Conservation (phyloP, 2,329 filamentous ascomycete species). For the Tothia fuscella region DNA sequence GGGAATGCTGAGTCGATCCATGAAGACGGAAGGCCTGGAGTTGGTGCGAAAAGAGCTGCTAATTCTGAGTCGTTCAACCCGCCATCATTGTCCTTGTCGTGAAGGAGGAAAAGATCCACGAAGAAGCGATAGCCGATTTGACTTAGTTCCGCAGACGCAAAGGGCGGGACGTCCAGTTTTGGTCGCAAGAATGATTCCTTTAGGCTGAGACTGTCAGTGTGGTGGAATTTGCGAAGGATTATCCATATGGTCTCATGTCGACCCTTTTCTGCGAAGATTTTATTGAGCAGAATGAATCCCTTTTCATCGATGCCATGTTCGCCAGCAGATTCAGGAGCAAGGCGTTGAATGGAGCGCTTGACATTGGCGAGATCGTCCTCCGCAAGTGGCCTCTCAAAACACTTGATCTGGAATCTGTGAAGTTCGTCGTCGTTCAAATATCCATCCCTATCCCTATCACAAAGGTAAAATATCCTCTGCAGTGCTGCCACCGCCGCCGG, state of each 20-base stretch:
- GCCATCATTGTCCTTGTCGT: constrained; percentile 95
- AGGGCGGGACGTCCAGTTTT: constrained; percentile 86
- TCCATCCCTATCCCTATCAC: constrained; percentile 92
- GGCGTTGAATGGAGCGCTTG: constrained; percentile 70
- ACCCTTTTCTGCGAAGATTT: constrained; percentile 92
- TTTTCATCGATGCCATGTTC: constrained; percentile 65
- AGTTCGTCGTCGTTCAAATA: constrained; percentile 85
- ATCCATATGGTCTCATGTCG: constrained; percentile 98
- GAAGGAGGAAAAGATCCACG: constrained; percentile 86
- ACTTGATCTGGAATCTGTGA: constrained; percentile 77
- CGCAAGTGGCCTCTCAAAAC: constrained; percentile 78
- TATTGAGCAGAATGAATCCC: constrained; percentile 85
- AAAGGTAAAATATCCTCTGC: constrained; percentile 86
- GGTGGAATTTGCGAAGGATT: constrained; percentile 86
- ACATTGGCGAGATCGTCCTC: constrained; percentile 79
- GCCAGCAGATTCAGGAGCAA: constrained; percentile 48
- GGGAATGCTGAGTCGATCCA: constrained; percentile 88
- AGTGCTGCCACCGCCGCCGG: constrained; percentile 78
- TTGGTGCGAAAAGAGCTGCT: constrained; percentile 78
- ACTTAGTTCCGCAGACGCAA: constrained; percentile 84
- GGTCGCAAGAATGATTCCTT: constrained; percentile 86
- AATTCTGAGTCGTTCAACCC: constrained; percentile 81
- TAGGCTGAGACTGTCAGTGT: constrained; percentile 86
- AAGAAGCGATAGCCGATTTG: constrained; percentile 95
- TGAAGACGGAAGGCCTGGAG: constrained; percentile 73